phyloP scores from a whole-genome alignment of 768 basidiomycete species.

The Polyporus arcularius region DNA sequence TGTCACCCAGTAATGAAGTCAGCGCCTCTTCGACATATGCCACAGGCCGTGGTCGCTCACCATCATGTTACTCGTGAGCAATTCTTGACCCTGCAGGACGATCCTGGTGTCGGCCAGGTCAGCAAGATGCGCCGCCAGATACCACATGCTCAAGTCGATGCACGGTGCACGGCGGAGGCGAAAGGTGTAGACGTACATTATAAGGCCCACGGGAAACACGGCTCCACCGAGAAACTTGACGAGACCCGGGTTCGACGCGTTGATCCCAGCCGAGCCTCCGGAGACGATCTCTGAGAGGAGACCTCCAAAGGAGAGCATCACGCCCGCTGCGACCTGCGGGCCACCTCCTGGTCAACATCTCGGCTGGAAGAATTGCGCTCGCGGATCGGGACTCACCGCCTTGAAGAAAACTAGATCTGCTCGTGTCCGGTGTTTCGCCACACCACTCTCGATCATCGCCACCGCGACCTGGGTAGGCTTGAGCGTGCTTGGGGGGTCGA shows the following conservation, averaged over 20 bases:
- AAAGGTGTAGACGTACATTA: conserved; percentile 50
- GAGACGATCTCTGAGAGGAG: conserved; percentile 59
- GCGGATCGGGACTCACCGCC: conserved; percentile 48
- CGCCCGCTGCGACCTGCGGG: conserved; percentile 62
- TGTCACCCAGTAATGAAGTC: conserved; percentile 25
- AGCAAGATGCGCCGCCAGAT: background rate
- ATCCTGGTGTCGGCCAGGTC: conserved; percentile 48
- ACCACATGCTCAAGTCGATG: background rate
- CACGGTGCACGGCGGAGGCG: background rate
- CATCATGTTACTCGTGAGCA: conserved; percentile 80
- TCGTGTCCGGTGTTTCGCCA: conserved; percentile 65
- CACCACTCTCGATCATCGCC: conserved; percentile 54
- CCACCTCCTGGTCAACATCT: background rate
- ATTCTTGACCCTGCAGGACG: conserved; percentile 66
- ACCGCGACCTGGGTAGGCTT: conserved; percentile 60
- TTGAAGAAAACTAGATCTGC: conserved; percentile 65
- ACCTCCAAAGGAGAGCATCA: conserved; percentile 76
- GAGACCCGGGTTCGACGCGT: conserved; percentile 59
- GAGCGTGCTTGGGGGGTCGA: conserved; percentile 46
- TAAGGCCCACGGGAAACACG: conserved; percentile 76
- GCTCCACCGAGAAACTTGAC: conserved; percentile 67
- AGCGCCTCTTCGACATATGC: background rate
- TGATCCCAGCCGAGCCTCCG: conserved; percentile 58
- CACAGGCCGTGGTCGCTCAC: conserved; percentile 33
- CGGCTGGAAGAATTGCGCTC: background rate